Evolutionary conservation across 2,329 filamentous ascomycete genomes (phyloP).

Genomic region (Verticillium dahliae): DNA sequence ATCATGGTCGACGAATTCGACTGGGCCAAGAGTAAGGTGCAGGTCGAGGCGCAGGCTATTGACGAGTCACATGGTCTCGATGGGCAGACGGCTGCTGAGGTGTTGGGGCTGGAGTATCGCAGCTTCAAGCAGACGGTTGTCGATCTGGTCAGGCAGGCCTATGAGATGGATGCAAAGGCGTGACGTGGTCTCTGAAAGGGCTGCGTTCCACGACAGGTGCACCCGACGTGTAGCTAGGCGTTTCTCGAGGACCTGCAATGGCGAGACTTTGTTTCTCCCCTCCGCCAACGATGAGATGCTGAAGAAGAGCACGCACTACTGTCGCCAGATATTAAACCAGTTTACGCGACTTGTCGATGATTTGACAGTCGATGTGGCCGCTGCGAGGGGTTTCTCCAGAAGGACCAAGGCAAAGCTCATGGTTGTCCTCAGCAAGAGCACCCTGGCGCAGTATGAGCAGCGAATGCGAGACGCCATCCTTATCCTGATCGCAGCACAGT

Average conservation of each 20-base stretch:
- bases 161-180: slow-evolving; percentile 12
- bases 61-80: slow-evolving; percentile 34
- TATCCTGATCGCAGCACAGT: not conserved
- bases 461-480: not conserved
- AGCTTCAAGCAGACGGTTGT: slow-evolving; percentile 26
- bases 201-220: not conserved
- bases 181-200: not conserved
- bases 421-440: not conserved
- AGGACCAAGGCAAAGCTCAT: not conserved
- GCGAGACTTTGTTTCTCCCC: too few species aligned
- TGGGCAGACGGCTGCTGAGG: slow-evolving; percentile 28
- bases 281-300: not conserved
- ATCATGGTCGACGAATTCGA: slow-evolving; percentile 34
- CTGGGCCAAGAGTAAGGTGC: slow-evolving; percentile 23
- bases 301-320: not conserved
- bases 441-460: not conserved
- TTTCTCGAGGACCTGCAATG: not conserved
- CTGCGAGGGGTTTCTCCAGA: not conserved
- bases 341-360: not conserved
- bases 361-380: not conserved
- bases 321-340: not conserved
- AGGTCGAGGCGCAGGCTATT: slow-evolving; percentile 23
- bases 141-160: slow-evolving; percentile 22
- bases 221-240: not conserved
- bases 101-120: slow-evolving; percentile 30